Evolutionary conservation across 1,139 yeast genomes (phyloP), one percentile per base, ranked within the genome.

Genomic region (Geotrichum candidum): DNA sequence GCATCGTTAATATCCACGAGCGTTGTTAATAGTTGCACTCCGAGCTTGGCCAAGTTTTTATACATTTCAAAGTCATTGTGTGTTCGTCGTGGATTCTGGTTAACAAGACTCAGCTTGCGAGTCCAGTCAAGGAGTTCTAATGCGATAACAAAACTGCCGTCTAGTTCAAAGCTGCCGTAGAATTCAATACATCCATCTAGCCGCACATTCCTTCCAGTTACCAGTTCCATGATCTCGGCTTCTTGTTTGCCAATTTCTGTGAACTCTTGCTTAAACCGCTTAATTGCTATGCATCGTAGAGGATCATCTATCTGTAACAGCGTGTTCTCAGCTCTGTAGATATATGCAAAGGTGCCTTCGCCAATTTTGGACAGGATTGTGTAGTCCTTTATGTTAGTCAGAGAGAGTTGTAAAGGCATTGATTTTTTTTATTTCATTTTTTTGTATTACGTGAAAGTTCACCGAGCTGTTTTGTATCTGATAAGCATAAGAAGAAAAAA

Each of bases 1-100:
- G 79, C 77, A 9, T 80, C 76, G 65, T 85, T 86, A 18, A 69
- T 59, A 35, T 67, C 70, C 13, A 61, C 65, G 25, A 69, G 58
- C 11, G 68, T 70, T 15, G 65, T 48, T 18, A 69, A 61, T 25
- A 69, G 54, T 61, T 69, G 72, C 27, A 66, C 54, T 1, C 69
- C 68, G 18, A 69, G 56, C 48, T 68, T 68, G 23, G 72, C 72
- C 33, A 69, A 60, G 2, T 54, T 57, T 7, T 55, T 56, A 35
- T 61, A 62, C 35, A 57, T 55, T 18, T 38, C 57, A 13, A 18
- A 11, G n/a, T 35, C 52, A 13, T 6, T 29, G 15, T n/a, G 33
- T 25, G 23, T 38, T 9, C 50, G 38, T 6, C 51, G 15, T 10
- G 59, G 54, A 18, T 41, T 18, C 15, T 51, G 55, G 1, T 61